Conservation (phyloP, 257 asterid species). For the Mentha longifolia region DNA sequence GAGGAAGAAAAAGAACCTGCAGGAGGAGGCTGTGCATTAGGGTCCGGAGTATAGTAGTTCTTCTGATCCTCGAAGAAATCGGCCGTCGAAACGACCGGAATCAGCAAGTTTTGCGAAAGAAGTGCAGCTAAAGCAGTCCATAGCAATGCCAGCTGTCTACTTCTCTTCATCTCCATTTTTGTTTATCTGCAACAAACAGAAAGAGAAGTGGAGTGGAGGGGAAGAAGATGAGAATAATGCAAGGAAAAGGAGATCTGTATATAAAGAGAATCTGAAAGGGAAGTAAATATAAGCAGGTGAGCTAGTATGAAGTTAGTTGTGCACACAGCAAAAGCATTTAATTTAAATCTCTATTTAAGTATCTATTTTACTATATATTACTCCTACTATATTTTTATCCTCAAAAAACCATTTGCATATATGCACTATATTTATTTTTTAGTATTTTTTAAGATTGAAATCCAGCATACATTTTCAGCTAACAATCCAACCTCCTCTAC, state of each 20-base stretch:
- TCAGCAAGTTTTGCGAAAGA: constrained; percentile 54
- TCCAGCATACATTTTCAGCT: constrained; percentile 18
- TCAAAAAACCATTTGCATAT: constrained; percentile 21
- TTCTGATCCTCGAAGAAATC: constrained; percentile 57
- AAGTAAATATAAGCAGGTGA: constrained; percentile 72
- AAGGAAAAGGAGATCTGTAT: constrained; percentile 34
- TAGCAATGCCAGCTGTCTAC: constrained; percentile 47
- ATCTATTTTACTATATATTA: constrained; percentile 1
- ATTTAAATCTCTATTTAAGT: constrained; percentile 42
- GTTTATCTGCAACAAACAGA: not conserved
- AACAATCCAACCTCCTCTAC: not conserved
- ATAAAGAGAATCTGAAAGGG: constrained; percentile 46
- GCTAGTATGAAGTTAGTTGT: constrained; percentile 75
- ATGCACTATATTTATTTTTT: not conserved
- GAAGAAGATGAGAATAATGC: constrained; percentile 34
- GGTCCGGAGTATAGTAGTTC: constrained; percentile 68
- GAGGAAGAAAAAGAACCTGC: constrained; percentile 36
- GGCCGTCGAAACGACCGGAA: constrained; percentile 44
- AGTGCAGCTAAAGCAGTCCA: constrained; percentile 58
- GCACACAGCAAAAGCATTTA: constrained; percentile 52
- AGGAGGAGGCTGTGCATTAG: constrained; percentile 52
- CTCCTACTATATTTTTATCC: not conserved
- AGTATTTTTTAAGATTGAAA: not conserved
- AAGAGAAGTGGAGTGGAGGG: constrained; percentile 18
- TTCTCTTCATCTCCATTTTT: constrained; percentile 46